Evolutionary conservation across 2,329 filamentous ascomycete species (phyloP), one percentile per base, ranked within the genome.

Genomic region (Aspergillus sp.): DNA sequence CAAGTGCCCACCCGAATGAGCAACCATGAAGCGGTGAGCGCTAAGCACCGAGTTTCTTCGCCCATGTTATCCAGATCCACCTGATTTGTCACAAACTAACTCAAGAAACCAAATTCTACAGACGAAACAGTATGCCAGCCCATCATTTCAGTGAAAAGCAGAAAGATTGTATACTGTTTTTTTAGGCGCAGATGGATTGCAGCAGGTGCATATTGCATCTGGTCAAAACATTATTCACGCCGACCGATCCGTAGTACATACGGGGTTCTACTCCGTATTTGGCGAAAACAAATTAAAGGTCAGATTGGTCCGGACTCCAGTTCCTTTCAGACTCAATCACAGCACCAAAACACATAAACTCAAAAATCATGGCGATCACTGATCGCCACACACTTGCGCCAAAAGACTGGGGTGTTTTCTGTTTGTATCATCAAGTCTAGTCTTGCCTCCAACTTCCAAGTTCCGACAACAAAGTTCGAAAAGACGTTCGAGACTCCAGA

Each of bases 331-430:
- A 31, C 27, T 31, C 9, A 11, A 11, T 39, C 52, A 35, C 17
- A 40, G 9, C 12, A 14, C 5, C 31, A 2, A 8, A 9, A 9
- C 19, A n/a, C 41, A 21, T 4, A 39, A 52, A 19, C 9, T 25
- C 33, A 17, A 31, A 58, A 54, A 50, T 21, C 44, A 41, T n/a
- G 56, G 25, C 39, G 56, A 58, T 58, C 56, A 33, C 14, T 52
- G 55, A 57, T 57, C 55, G 37, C 21, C 55, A 33, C 5, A 33
- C 25, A 19, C 46, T 44, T 54, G 27, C 3, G 14, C 27, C 31
- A 14, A 15, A 45, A 46, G 41, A 52, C 41, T n/a, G 46, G 51
- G 43, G 27, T 41, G 23, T 40, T 35, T 41, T 27, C 31, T 39
- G 31, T 23, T 17, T 33, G 17, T 15, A 49, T 23, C 4, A 39